Evolutionary conservation across 2,329 filamentous ascomycete genomes (phyloP), one percentile per base, ranked within the genome.

Genomic region (Cladophialophora immunda): DNA sequence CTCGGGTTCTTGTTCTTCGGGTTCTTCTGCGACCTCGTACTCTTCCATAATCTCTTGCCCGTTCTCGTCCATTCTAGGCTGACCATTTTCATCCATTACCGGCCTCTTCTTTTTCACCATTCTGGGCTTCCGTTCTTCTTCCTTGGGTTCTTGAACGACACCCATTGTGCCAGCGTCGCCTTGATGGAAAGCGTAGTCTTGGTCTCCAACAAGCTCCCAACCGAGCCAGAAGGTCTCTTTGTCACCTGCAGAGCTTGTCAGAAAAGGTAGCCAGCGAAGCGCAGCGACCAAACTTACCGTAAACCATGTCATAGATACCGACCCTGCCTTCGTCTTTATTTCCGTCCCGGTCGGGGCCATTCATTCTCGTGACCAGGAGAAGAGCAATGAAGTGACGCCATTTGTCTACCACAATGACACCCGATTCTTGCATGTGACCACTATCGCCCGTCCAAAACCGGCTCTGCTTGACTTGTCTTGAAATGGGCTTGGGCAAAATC

Each of bases 201-300:
- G 67, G 62, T 81, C 80, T 4, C 79, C 81, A 19, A 78, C 79
- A 15, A 83, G 77, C 64, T 83, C 78, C 76, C 81, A 83, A n/a
- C 80, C 79, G 3, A 84, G 76, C 82, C 82, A 84, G 75, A 82
- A 84, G 1, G 81, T 83, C 67, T 84, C 82, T 68, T 84, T 84
- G 72, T 84, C 81, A 53, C 81, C 81, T 81, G 69, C 25, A 25
- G 54, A 30, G 22, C 59, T 53, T 25, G 60, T 55, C 32, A 62
- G 58, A 1, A 36, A 56, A 55, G 41, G 36, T 7, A 58, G 15
- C n/a, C 25, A 50, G 11, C 22, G 11, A 5, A 15, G 27, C 8
- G 7, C 19, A 53, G 9, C 22, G 62, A 38, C 29, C 25, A 17
- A 41, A 73, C 76, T 69, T 70, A 80, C 78, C 81, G 62, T 81